Conservation (phyloP, 768 basidiomycete species). For the Strobilomyces dryophilus region DNA sequence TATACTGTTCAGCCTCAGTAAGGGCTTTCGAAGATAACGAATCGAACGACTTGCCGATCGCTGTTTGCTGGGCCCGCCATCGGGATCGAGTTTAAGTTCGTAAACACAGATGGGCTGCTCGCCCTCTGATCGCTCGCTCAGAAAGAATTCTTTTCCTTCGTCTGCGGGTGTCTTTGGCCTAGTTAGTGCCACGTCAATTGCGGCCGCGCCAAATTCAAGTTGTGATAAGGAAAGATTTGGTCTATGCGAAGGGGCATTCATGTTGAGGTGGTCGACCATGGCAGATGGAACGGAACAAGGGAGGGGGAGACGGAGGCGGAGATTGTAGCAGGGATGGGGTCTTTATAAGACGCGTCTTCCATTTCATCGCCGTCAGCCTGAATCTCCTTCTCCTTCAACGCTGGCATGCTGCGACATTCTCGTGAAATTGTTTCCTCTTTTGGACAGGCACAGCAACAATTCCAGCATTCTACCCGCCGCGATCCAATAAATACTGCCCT, state of each 20-base stretch:
- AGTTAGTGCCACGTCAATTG: slow-evolving; percentile 24
- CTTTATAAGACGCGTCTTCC: slow-evolving; percentile 10
- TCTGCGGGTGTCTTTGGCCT: slow-evolving; percentile 90
- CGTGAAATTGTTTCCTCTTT: slow-evolving; percentile 17
- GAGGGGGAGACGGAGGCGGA: background rate
- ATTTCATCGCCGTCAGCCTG: slow-evolving; percentile 11
- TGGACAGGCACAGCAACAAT: background rate
- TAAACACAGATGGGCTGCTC: slow-evolving; percentile 77
- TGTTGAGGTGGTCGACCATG: slow-evolving; percentile 13
- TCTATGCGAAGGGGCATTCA: background rate
- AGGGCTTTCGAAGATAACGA: slow-evolving; percentile 3
- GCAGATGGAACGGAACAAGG: background rate
- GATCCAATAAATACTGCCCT: too few species aligned
- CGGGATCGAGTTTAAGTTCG: slow-evolving; percentile 79
- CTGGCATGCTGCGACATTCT: slow-evolving; percentile 8
- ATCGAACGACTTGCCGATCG: slow-evolving; percentile 57
- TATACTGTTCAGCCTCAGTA: slow-evolving; percentile 57
- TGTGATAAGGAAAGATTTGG: slow-evolving; percentile 17
- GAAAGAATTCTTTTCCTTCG: slow-evolving; percentile 87
- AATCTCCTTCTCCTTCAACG: background rate
- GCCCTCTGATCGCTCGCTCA: slow-evolving; percentile 45
- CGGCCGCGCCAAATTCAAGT: background rate
- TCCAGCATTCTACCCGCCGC: background rate
- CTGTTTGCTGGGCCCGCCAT: slow-evolving; percentile 87
- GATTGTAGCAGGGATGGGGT: slow-evolving; percentile 4